Base-by-base conservation (phyloP, 2,329 filamentous ascomycete species). In the Tolypocladium ovalisporum region DNA sequence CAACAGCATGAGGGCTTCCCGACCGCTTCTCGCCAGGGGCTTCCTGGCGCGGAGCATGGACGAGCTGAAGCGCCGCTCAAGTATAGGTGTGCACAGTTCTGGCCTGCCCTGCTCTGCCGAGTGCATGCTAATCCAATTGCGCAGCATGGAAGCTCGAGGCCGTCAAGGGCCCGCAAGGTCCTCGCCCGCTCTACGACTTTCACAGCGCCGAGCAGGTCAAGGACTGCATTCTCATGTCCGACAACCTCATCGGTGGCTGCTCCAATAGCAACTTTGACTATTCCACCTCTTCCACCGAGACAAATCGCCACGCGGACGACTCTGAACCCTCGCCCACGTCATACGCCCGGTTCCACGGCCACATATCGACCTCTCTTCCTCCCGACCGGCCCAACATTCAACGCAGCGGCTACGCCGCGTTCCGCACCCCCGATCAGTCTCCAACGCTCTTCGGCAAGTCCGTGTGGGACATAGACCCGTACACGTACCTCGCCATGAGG, bases 381-480 rank as follows among this genome's bases (percentile, higher is more conserved):
- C 73, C 77, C 13, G 81, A 93, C 71, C 79, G 80, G 44, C 88
- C 87, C n/a, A 80, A 88, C 40, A 78, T 96, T 49, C 81, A 91
- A 65, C 80, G 90, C 51, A 87, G 85, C 59, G 94, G 94, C 51
- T 99, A 93, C 70, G 92, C 94, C 1, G 94, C 88, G 2, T 99
- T 90, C 79, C 82, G 93, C 58, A 97, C 95, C 24, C 79, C 83
- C 54, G 90, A 96, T 67, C 83, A 86, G 53, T 81, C 80, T 4
- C 75, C 84, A 10, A 95, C 90, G 24, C 71, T 96, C n/a, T 96
- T 97, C 67, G 94, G 94, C 44, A 87, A 86, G 57, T 79, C 88
- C 37, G 76, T 90, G 27, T 97, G 90, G 90, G 87, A 97, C 68
- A 87, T 97, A 55, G 92, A 96, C 66, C 86, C 89, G 3, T 97